Base-by-base conservation (phyloP, 805 yeast species). In the Pichia cephalocereana region DNA sequence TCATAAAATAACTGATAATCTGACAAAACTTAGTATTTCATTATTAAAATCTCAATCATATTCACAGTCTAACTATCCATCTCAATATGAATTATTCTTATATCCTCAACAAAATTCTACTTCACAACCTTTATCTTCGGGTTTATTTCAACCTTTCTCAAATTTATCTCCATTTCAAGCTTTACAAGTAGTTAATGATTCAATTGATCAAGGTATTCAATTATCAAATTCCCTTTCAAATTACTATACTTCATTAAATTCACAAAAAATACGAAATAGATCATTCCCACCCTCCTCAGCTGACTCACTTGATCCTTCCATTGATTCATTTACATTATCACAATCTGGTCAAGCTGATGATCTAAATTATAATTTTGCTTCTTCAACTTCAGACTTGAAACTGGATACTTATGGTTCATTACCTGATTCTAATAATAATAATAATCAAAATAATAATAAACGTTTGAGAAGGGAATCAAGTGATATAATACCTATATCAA, bases 281-380 rank as follows among this genome's bases (percentile, higher is more conserved):
- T 30, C 32, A 10, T 30, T 30, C 17, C 37, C 37, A 34, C 37
- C 37, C 1, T 34, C 18, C 3, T 34, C 37, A 10, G 37, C 37
- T 4, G 37, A 34, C 2, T 34, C 37, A 4, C 8, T 34, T 12
- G 37, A 34, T 34, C 37, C 37, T 14, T 14, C 17, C 9, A 14
- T 15, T 8, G 37, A 34, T 34, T 34, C 37, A 14, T 14, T 37
- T 9, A 9, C 8, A 6, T 18, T 37, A 17, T 52, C 54, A 26
- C 58, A 57, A 18, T 39, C 45, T 27, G 67, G 66, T 5, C 55
- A 63, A 30, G 65, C 55, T 46, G 66, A 61, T 48, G 66, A 52
- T 39, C 15, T 34, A 15, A 12, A 14, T 15, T 34, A 34, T 14
- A 14, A 14, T 30, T 30, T 30, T 8, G 32, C 32, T 8, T 15